Conservation (phyloP, 2,329 filamentous ascomycete genomes). For the Trichophyton equinum region DNA sequence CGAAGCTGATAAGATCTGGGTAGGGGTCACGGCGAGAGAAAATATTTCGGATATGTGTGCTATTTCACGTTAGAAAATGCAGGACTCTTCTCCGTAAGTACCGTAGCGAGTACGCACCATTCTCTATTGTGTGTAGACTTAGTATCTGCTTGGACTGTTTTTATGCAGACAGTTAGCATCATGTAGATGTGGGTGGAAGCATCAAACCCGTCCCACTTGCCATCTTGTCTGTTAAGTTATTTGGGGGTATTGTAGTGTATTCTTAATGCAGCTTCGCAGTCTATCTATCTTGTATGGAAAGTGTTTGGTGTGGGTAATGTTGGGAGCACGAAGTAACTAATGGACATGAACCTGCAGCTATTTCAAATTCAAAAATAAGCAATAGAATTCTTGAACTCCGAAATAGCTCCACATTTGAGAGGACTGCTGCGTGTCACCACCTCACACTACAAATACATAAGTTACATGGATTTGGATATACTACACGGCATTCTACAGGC, state of each 20-base stretch:
- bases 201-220: not conserved
- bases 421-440: not conserved
- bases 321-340: not conserved
- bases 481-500: not conserved
- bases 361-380: not conserved
- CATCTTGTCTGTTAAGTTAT: not conserved
- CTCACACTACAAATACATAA: not conserved
- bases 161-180: constrained; percentile 2
- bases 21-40: constrained; percentile 62
- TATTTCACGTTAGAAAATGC: constrained; percentile 29
- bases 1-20: constrained; percentile 66
- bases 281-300: not conserved
- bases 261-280: not conserved
- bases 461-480: not conserved
- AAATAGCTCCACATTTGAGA: not conserved
- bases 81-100: constrained; percentile 5
- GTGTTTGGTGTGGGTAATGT: not conserved
- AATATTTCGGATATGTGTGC: constrained; percentile 79
- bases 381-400: not conserved
- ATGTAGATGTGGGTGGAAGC: not conserved
- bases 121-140: constrained; percentile 77
- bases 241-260: not conserved
- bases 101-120: constrained; percentile 45
- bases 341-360: not conserved
- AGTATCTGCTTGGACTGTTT: constrained; percentile 93